A percentile compares a stretch with the other conserved stretches of the same genome.
Evolutionary conservation across 75 land plant genomes (phyloP).

Genomic region (Azolla pinnata): DNA sequence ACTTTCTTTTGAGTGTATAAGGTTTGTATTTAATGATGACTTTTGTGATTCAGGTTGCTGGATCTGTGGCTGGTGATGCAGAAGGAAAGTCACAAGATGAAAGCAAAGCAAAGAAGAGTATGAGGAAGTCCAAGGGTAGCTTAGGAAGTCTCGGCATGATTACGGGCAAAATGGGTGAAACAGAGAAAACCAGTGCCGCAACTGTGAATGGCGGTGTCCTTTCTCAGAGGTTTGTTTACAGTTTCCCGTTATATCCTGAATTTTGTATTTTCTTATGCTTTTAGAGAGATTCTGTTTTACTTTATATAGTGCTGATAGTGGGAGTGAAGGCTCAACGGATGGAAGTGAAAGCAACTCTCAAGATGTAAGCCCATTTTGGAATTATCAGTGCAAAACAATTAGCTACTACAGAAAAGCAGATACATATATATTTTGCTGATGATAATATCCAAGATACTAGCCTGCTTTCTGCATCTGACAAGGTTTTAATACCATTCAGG

Average conservation of each 20-base stretch:
- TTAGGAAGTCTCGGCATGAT: conserved; percentile 66
- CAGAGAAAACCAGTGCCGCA: conserved; percentile 42
- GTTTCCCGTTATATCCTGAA: neutral
- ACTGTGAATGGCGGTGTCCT: conserved; percentile 51
- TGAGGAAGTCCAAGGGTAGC: conserved; percentile 76
- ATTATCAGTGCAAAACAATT: neutral
- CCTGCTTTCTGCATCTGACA: no score
- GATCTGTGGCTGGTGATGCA: conserved; percentile 14
- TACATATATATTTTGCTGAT: no score
- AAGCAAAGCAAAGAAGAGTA: conserved; percentile 45
- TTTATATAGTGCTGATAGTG: conserved; percentile 67
- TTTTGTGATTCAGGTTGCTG: neutral
- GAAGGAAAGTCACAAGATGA: conserved; percentile 52
- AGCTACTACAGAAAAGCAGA: neutral
- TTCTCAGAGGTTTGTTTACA: conserved; percentile 54
- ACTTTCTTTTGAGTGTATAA: no score
- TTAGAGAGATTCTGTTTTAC: conserved; percentile 7
- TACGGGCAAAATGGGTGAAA: conserved; percentile 42
- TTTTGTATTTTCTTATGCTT: neutral
- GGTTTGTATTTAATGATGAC: no score
- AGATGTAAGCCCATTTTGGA: conserved; percentile 31
- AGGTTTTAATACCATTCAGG: conserved; percentile 11
- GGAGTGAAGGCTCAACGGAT: conserved; percentile 80
- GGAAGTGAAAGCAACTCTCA: conserved; percentile 75
- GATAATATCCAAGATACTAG: no score